These are phyloP conservation scores for Exophiala lecanii-corni DNA, from an alignment of 2,329 filamentous ascomycete genomes.

Conservation along the genomic window DNA sequence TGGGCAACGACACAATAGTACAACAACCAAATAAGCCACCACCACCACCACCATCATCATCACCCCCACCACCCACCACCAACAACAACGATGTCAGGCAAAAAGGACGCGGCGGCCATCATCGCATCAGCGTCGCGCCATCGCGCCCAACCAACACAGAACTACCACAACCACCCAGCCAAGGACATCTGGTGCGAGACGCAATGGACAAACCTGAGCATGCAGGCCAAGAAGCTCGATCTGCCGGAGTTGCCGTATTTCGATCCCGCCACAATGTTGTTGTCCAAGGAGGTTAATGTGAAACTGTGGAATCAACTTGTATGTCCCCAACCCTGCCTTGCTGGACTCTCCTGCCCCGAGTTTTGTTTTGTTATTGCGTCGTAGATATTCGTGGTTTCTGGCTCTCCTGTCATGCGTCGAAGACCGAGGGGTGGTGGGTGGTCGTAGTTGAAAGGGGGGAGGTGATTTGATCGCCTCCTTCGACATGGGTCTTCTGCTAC, in stretches of 20 bases:
- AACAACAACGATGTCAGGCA: slow-evolving; percentile 1
- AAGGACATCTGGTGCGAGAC: slow-evolving; percentile 24
- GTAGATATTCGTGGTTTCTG: background rate
- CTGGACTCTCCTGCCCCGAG: too few species aligned
- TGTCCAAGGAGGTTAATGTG: slow-evolving; percentile 23
- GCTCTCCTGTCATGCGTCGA: background rate
- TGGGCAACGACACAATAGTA: too few species aligned
- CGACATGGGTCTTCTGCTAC: too few species aligned
- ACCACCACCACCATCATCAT: too few species aligned
- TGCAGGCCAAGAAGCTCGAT: slow-evolving; percentile 20
- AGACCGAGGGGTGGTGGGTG: too few species aligned
- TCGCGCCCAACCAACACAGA: background rate
- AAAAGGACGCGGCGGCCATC: slow-evolving; percentile 18
- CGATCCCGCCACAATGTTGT: slow-evolving; percentile 26
- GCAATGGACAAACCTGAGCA: slow-evolving; percentile 25
- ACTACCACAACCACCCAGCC: slow-evolving; percentile 15
- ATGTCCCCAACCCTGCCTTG: slow-evolving; percentile 3
- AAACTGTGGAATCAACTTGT: slow-evolving; percentile 25
- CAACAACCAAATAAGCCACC: too few species aligned
- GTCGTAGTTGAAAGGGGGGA: too few species aligned
- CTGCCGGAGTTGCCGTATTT: slow-evolving; percentile 24
- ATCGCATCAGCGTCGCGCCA: slow-evolving; percentile 17
- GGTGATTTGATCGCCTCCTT: too few species aligned
- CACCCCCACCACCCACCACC: too few species aligned
- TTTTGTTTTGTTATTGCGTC: background rate